Conservation (phyloP, 257 asterid species). For the Jaltomata sinuosa region DNA sequence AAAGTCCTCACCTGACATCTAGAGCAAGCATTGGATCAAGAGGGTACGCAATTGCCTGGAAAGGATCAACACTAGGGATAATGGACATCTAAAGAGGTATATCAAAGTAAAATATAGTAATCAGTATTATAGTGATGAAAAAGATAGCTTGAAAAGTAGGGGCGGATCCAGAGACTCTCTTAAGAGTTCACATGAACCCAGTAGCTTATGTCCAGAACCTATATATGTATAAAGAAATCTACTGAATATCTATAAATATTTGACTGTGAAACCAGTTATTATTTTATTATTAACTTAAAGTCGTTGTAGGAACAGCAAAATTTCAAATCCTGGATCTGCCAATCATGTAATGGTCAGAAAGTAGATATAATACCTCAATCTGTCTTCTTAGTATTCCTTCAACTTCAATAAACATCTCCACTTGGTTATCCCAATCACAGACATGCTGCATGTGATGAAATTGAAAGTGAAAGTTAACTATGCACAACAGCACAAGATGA, state of each 20-base stretch:
- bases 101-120: background rate
- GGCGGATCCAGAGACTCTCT: too few species aligned
- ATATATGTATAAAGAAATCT: too few species aligned
- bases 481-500: background rate
- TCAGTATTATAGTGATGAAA: background rate
- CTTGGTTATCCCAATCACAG: constrained; percentile 95
- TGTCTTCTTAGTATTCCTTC: constrained; percentile 86
- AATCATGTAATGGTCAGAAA: background rate
- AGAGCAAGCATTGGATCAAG: constrained; percentile 90
- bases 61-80: constrained; percentile 93
- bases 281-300: too few species aligned
- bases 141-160: background rate
- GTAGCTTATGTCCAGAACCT: too few species aligned
- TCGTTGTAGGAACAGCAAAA: too few species aligned
- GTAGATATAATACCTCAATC: constrained; percentile 51
- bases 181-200: too few species aligned
- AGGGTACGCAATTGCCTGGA: constrained; percentile 96
- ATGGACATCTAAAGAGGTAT: constrained; percentile 50
- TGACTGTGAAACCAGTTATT: too few species aligned
- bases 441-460: constrained; percentile 48
- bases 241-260: too few species aligned
- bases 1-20: constrained; percentile 60
- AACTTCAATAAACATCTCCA: constrained; percentile 79
- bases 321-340: background rate
- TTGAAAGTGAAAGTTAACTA: background rate